Conservation (phyloP, 108 stramenopile genomes). For the Nitzschia sp. region DNA sequence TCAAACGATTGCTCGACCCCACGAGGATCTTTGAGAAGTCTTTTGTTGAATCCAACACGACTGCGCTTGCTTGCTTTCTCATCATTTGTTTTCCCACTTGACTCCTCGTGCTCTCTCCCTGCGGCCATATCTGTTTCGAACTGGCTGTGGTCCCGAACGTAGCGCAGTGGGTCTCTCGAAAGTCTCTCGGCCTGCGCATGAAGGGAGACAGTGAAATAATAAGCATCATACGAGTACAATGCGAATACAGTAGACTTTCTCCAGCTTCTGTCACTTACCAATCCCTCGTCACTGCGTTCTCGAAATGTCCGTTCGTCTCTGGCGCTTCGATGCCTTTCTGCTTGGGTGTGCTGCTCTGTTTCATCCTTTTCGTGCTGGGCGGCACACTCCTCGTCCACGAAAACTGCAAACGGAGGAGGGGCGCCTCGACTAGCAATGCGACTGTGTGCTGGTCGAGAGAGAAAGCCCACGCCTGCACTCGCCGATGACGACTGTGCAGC, state of each 20-base stretch:
- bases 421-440: constrained; percentile 2
- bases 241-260: neutral
- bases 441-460: neutral
- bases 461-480: constrained; percentile 23
- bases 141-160: constrained; percentile 64
- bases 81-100: neutral
- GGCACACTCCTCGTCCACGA: constrained; percentile 79
- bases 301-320: constrained; percentile 73
- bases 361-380: constrained; percentile 27
- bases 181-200: constrained; percentile 67
- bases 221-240: neutral
- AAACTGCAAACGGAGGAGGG: constrained; percentile 69
- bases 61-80: constrained; percentile 29
- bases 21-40: constrained; percentile 41
- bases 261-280: constrained; percentile 59
- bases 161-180: constrained; percentile 70
- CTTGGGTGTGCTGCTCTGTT: constrained; percentile 21
- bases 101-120: neutral
- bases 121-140: constrained; percentile 37
- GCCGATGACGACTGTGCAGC: neutral
- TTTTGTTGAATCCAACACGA: constrained; percentile 48
- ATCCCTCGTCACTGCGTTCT: constrained; percentile 64
- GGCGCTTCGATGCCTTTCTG: constrained; percentile 26
- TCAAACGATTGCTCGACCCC: constrained; percentile 79
- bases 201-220: too few relatives aligned